phyloP scores from a whole-genome alignment of 345 rosid species.

The Melaleuca quinquenervia region DNA sequence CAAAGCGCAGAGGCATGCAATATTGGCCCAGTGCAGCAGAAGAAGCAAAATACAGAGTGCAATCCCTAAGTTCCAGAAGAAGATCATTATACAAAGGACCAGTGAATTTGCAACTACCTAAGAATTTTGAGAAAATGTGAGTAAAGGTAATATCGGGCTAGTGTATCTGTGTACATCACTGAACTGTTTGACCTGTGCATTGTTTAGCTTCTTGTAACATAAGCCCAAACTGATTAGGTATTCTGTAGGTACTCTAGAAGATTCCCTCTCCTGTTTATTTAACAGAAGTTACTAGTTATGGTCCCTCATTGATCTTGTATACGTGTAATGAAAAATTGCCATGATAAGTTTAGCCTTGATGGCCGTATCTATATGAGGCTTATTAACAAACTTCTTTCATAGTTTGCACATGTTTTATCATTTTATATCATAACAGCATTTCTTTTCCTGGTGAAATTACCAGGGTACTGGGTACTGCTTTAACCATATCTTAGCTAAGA shows the following conservation, averaged over 20 bases:
- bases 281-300: background rate
- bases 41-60: slow-evolving; percentile 51
- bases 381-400: background rate
- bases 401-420: background rate
- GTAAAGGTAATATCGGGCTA: slow-evolving; percentile 5
- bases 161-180: background rate
- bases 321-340: background rate
- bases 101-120: slow-evolving; percentile 49
- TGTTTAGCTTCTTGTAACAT: background rate
- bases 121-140: slow-evolving; percentile 77
- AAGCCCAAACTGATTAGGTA: background rate
- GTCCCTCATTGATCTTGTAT: background rate
- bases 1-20: slow-evolving; percentile 79
- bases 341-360: background rate
- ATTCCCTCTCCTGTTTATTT: background rate
- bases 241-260: background rate
- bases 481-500: background rate
- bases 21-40: slow-evolving; percentile 85
- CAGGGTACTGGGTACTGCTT: background rate
- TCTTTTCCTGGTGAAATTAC: background rate
- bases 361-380: background rate
- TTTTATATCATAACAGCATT: background rate
- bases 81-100: slow-evolving; percentile 18
- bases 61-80: slow-evolving; percentile 30
- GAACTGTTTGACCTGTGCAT: background rate